Base-by-base conservation (phyloP, 2,329 filamentous ascomycete species). In the Penicillium decumbens region DNA sequence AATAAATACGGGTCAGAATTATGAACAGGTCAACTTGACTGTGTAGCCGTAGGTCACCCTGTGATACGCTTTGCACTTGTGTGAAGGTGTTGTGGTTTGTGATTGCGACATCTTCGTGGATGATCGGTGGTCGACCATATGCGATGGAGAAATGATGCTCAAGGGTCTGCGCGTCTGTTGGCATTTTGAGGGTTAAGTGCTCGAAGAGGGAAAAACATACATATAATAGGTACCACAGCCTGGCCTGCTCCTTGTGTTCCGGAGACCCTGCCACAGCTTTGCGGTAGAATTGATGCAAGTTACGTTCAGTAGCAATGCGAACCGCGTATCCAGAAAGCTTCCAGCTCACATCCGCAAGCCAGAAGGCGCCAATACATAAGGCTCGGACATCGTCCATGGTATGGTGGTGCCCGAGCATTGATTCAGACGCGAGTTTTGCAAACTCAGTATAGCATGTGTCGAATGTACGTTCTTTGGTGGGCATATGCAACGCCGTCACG, bases 361-460 rank as follows among this genome's bases (percentile, higher is more conserved):
- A 81, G 55, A 79, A 80, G 4, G 77, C 75, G 6, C 74, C 78
- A 38, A 80, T 76, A 52, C 77, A 80, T 41, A 81, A 63, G 2
- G 76, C 78, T 28, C 77, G 72, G 45, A 81, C 67, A 55, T 77
- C 75, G 53, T 80, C 77, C 47, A 75, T 62, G 33, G 75, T 75
- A 44, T 78, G 73, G 37, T 77, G 75, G 33, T 75, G 70, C 49
- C 75, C 75, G 42, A 80, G 74, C 73, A 80, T 77, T 1, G 76
- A 75, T 38, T 74, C 72, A 3, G 77, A 75, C 32, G 79, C 75
- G n/a, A 80, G 60, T 20, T 71, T 72, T 28, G 75, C 73, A 56
- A 79, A 79, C 57, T 80, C 78, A 20, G 72, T 73, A 51, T 72
- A 77, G 60, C 77, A 79, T 6, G 67, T 69, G 46, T 77, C 73